Evolutionary conservation across 768 basidiomycete genomes (phyloP).

Genomic region (Stropharia rugosoannulata): DNA sequence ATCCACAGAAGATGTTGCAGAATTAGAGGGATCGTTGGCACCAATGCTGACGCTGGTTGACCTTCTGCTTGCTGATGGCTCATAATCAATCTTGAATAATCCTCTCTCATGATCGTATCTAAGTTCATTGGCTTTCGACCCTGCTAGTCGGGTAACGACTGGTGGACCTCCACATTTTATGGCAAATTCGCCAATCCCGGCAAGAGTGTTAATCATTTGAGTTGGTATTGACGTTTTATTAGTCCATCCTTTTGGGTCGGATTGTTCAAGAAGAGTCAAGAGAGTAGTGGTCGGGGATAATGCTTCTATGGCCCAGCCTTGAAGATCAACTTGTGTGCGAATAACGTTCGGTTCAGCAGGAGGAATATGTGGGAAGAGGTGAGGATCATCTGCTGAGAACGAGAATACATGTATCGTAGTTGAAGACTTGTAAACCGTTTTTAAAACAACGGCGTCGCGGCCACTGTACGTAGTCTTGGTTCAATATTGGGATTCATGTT

Average conservation of each 20-base stretch:
- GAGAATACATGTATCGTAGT: constrained; percentile 93
- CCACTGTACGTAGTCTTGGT: constrained; percentile 49
- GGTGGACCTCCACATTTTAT: constrained; percentile 97
- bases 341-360: constrained; percentile 74
- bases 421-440: constrained; percentile 96
- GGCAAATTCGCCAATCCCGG: constrained; percentile 92
- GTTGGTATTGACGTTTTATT: constrained; percentile 92
- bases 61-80: constrained; percentile 55
- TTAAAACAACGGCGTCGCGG: constrained; percentile 86
- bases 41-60: constrained; percentile 20
- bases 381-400: constrained; percentile 89
- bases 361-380: constrained; percentile 77
- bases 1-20: constrained; percentile 19
- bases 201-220: constrained; percentile 88
- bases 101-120: constrained; percentile 88
- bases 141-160: constrained; percentile 78
- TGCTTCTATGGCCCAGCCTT: constrained; percentile 96
- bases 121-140: constrained; percentile 70
- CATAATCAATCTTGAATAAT: constrained; percentile 83
- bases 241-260: constrained; percentile 96
- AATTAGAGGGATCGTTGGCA: constrained; percentile 20
- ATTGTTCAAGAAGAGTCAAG: constrained; percentile 92
- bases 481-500: constrained; percentile 10
- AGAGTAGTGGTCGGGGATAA: constrained; percentile 94
- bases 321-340: constrained; percentile 95